These are phyloP conservation scores for Sporothrix variecibatus DNA, from an alignment of 2,329 filamentous ascomycete species.

Conservation along the genomic window DNA sequence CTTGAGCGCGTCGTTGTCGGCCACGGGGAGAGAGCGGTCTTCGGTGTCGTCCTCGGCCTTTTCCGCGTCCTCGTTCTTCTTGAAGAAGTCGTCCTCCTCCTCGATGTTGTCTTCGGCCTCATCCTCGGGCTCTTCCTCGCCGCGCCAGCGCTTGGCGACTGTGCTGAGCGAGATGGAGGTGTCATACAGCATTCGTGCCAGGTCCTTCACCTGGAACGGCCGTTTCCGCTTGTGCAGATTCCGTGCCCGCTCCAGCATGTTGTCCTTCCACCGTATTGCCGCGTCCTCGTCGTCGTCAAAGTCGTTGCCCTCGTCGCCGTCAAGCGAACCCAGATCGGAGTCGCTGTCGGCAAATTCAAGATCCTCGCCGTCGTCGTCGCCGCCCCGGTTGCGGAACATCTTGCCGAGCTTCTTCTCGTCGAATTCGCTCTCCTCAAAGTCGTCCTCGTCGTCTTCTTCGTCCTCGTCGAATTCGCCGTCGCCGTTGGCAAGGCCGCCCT, in stretches of 20 bases:
- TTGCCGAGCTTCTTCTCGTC: slow-evolving; percentile 61
- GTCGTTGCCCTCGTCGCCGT: slow-evolving; percentile 57
- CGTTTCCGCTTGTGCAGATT: slow-evolving; percentile 69
- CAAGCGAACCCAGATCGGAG: slow-evolving; percentile 90
- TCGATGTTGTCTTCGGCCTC: slow-evolving; percentile 51
- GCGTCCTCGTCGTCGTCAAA: slow-evolving; percentile 61
- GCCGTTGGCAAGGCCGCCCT: slow-evolving; percentile 38
- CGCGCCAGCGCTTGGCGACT: slow-evolving; percentile 78
- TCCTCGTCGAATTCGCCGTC: slow-evolving; percentile 60
- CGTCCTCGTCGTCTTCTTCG: slow-evolving; percentile 51
- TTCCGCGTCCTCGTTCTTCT: slow-evolving; percentile 67
- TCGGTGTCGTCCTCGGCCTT: slow-evolving; percentile 74
- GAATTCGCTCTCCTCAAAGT: slow-evolving; percentile 58
- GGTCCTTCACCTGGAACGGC: slow-evolving; percentile 75
- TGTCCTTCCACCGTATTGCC: slow-evolving; percentile 81
- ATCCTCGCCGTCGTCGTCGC: slow-evolving; percentile 69
- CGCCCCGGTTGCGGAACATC: slow-evolving; percentile 55
- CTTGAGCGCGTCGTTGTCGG: slow-evolving; percentile 79
- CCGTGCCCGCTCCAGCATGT: slow-evolving; percentile 74
- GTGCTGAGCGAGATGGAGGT: slow-evolving; percentile 72
- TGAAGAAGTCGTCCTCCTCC: slow-evolving; percentile 65
- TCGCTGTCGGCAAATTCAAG: slow-evolving; percentile 94
- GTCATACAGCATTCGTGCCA: slow-evolving; percentile 89
- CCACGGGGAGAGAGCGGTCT: slow-evolving; percentile 75
- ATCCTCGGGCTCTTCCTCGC: slow-evolving; percentile 55